Evolutionary conservation across 176 grass and related monocot genomes (phyloP).

Genomic region (Cenchrus fungigraminus): DNA sequence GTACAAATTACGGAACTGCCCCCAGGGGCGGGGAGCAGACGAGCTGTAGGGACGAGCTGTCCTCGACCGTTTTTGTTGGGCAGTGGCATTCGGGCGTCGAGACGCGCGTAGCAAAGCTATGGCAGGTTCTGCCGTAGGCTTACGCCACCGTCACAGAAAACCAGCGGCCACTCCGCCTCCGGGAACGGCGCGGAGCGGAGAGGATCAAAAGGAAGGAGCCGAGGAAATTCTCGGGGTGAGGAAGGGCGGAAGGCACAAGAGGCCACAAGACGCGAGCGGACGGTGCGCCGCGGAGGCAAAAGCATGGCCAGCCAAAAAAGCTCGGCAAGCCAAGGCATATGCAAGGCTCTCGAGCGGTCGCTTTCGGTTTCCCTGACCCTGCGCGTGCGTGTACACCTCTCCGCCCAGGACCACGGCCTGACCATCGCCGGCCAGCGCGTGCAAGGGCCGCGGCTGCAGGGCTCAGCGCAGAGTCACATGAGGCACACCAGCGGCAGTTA

Average conservation of each 20-base stretch:
- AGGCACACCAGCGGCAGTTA: not conserved
- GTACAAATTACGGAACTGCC: not conserved
- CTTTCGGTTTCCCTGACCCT: not conserved
- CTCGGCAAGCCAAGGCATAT: not conserved
- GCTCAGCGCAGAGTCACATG: slow-evolving; percentile 12
- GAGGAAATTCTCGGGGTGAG: not conserved
- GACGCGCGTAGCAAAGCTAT: not conserved
- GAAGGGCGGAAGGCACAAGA: not conserved
- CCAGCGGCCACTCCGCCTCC: not conserved
- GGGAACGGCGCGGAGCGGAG: not conserved
- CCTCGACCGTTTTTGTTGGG: slow-evolving; percentile 18
- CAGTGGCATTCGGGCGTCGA: not conserved
- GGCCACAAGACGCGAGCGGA: slow-evolving; percentile 1
- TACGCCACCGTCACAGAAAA: slow-evolving; percentile 6
- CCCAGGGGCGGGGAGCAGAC: too few species aligned
- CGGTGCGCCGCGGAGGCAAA: not conserved
- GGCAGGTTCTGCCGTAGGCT: not conserved
- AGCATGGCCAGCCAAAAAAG: not conserved
- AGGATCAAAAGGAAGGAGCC: not conserved
- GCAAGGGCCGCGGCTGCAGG: not conserved
- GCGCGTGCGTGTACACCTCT: not conserved
- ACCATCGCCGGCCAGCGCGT: not conserved
- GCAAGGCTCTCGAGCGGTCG: not conserved
- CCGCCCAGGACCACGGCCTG: slow-evolving; percentile 7
- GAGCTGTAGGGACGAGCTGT: too few species aligned